Evolutionary conservation across 2,329 filamentous ascomycete genomes (phyloP).

Genomic region (Aspergillus pseudoglaucus): DNA sequence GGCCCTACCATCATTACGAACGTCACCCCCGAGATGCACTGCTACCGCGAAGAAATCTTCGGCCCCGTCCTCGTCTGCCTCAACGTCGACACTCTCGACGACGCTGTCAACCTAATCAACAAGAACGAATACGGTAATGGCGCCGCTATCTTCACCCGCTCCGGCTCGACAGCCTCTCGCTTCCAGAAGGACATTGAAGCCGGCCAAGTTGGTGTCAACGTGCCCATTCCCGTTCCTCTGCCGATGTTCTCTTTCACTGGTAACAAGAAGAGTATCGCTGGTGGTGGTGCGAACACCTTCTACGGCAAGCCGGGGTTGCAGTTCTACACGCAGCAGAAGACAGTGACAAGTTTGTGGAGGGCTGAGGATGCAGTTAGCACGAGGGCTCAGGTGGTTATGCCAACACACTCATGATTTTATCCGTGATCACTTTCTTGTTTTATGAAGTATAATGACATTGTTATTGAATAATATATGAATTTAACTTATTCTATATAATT

Average conservation of each 20-base stretch:
- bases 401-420: slow-evolving; percentile 26
- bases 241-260: slow-evolving; percentile 61
- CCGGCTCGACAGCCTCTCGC: slow-evolving; percentile 52
- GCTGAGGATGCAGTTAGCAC: slow-evolving; percentile 75
- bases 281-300: slow-evolving; percentile 86
- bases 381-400: slow-evolving; percentile 87
- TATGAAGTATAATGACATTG: too few relatives aligned
- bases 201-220: slow-evolving; percentile 62
- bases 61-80: slow-evolving; percentile 60
- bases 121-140: slow-evolving; percentile 63
- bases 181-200: slow-evolving; percentile 63
- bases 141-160: slow-evolving; percentile 59
- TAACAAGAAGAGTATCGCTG: slow-evolving; percentile 85
- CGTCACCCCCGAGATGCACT: slow-evolving; percentile 59
- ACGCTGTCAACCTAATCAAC: slow-evolving; percentile 59
- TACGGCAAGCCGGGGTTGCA: slow-evolving; percentile 88
- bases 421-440: too few relatives aligned
- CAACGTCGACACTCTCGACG: slow-evolving; percentile 54
- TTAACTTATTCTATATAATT: background rate
- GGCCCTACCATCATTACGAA: slow-evolving; percentile 61
- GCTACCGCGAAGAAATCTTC: slow-evolving; percentile 63
- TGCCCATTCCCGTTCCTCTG: slow-evolving; percentile 57
- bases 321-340: slow-evolving; percentile 98
- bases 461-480: too few relatives aligned
- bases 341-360: slow-evolving; percentile 87